Conservation (phyloP, 495 filamentous ascomycete genomes). For the Neurospora tetraspora region DNA sequence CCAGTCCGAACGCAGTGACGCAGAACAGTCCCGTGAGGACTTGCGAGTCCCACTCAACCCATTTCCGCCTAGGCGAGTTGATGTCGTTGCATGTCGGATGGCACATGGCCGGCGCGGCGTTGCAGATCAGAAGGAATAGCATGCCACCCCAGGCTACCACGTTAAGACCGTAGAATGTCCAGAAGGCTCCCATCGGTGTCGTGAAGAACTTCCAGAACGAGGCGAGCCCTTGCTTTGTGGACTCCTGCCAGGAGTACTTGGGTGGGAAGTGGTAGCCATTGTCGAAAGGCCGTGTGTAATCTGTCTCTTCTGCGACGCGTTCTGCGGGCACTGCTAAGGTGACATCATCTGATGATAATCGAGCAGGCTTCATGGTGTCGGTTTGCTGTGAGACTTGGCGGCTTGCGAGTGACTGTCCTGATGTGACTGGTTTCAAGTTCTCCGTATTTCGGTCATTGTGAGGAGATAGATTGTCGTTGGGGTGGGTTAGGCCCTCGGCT, state of each 20-base stretch:
- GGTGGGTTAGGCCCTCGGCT: not conserved
- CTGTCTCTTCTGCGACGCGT: not conserved
- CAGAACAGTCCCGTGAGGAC: conserved; percentile 80
- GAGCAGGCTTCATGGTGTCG: not conserved
- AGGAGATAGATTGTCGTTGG: not conserved
- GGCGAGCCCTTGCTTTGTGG: conserved; percentile 42
- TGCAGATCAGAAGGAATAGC: conserved; percentile 73
- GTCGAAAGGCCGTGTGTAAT: conserved; percentile 19
- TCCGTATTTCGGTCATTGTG: not conserved
- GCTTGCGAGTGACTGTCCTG: not conserved
- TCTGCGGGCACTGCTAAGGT: conserved; percentile 2
- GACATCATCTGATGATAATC: conserved; percentile 8
- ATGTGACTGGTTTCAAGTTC: not conserved
- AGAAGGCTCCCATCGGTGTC: conserved; percentile 62
- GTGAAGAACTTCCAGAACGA: conserved; percentile 45
- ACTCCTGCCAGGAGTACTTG: conserved; percentile 52
- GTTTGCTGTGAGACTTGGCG: not conserved
- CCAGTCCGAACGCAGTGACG: conserved; percentile 74
- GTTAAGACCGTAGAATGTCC: conserved; percentile 70
- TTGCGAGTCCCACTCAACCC: conserved; percentile 81
- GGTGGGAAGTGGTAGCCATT: conserved; percentile 67
- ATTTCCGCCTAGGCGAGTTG: conserved; percentile 60
- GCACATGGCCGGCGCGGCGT: conserved; percentile 73
- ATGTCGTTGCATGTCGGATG: conserved; percentile 60
- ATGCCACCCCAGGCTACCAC: conserved; percentile 85